Evolutionary conservation across 1,139 yeast genomes (phyloP).

Genomic region (Yamadazyma epiphylla): DNA sequence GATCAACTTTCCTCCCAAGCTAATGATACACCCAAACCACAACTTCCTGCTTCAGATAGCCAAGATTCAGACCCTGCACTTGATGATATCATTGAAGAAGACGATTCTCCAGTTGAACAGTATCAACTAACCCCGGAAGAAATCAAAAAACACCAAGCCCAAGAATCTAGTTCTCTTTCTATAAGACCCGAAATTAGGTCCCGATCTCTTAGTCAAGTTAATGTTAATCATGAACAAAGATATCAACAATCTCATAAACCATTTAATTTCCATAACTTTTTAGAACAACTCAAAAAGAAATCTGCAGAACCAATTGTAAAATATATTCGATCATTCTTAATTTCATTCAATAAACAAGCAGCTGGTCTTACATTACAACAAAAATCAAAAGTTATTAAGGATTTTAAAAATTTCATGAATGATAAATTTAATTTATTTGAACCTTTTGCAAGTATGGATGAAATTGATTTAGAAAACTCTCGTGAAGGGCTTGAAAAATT

Average conservation of each 20-base stretch:
- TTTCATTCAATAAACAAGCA: conserved; percentile 66
- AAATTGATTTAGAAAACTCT: conserved; percentile 63
- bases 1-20: no score
- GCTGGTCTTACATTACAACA: conserved; percentile 66
- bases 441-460: conserved; percentile 69
- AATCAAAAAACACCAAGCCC: conserved; percentile 6
- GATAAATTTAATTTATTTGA: conserved; percentile 62
- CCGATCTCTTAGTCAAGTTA: conserved; percentile 10
- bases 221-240: conserved; percentile 12
- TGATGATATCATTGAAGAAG: conserved; percentile 10
- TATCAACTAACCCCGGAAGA: conserved; percentile 13
- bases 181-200: conserved; percentile 4
- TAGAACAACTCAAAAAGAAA: conserved; percentile 65
- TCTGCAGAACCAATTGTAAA: conserved; percentile 88
- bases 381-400: conserved; percentile 69
- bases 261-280: conserved; percentile 81
- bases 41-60: no score
- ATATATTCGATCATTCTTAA: conserved; percentile 75
- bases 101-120: conserved; percentile 9
- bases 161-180: no score
- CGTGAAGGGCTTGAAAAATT: conserved; percentile 91
- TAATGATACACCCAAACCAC: no score
- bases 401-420: conserved; percentile 69
- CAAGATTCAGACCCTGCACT: no score
- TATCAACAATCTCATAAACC: conserved; percentile 44